Conservation (phyloP, 129 eudicot species). For the Lactuca saligna region DNA sequence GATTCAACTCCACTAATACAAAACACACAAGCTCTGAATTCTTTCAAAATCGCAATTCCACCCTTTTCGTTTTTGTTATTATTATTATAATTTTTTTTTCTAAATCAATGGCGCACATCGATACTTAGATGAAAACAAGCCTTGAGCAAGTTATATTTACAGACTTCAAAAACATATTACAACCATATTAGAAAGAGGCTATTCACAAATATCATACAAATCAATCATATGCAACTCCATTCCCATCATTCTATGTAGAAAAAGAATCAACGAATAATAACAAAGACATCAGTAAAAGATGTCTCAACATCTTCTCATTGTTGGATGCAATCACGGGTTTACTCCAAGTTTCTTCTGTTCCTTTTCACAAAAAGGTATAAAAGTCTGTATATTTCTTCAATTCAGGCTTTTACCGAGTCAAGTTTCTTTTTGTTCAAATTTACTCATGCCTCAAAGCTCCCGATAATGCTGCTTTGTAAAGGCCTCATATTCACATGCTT, state of each 20-base stretch:
- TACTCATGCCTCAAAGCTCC: conserved; percentile 7
- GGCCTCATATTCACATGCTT: conserved; percentile 22
- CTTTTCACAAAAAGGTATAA: not conserved
- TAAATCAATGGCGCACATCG: no score
- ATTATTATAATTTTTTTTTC: no score
- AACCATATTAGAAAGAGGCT: not conserved
- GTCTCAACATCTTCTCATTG: not conserved
- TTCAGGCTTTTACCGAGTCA: not conserved
- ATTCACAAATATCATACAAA: not conserved
- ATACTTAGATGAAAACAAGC: no score
- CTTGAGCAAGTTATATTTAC: no score
- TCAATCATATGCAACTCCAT: not conserved
- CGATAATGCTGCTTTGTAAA: conserved; percentile 18
- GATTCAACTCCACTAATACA: no score
- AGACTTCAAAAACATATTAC: not conserved
- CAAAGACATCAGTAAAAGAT: conserved; percentile 4
- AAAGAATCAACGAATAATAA: not conserved
- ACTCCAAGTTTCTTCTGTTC: not conserved
- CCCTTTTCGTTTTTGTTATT: no score
- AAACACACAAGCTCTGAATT: no score
- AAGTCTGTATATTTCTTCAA: not conserved
- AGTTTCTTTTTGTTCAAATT: not conserved
- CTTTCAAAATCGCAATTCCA: no score
- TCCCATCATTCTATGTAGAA: conserved; percentile 5
- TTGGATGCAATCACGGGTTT: not conserved